Evolutionary conservation across 495 filamentous ascomycete genomes (phyloP).

Genomic region (Hyphodiscus hymeniophilus): DNA sequence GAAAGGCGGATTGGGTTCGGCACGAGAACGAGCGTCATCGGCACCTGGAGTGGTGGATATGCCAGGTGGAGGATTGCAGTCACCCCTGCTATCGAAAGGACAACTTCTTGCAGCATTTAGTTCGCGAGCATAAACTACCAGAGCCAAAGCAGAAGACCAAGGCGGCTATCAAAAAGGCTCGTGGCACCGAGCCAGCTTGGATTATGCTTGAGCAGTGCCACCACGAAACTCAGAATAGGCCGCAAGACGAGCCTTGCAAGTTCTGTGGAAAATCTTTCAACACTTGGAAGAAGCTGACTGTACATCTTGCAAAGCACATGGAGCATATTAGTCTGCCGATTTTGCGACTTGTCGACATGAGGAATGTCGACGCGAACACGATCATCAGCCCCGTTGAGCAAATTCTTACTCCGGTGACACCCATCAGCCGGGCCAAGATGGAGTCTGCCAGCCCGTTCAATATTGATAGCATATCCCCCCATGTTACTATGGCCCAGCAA

Average conservation of each 20-base stretch:
- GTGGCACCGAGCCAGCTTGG: conserved; percentile 54
- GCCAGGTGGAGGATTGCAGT: conserved; percentile 68
- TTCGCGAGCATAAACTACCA: conserved; percentile 82
- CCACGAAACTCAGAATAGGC: conserved; percentile 53
- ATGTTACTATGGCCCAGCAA: conserved; percentile 8
- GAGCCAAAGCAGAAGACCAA: conserved; percentile 66
- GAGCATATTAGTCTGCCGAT: conserved; percentile 87
- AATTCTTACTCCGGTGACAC: conserved; percentile 23
- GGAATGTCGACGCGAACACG: conserved; percentile 48
- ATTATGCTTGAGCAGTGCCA: conserved; percentile 72
- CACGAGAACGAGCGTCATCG: conserved; percentile 93
- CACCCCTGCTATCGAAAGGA: conserved; percentile 88
- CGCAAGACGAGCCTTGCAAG: conserved; percentile 76
- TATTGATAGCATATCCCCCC: conserved; percentile 17
- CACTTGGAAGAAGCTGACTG: conserved; percentile 90
- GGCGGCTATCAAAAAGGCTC: conserved; percentile 45
- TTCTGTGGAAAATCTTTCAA: conserved; percentile 81
- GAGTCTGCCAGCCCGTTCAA: conserved; percentile 18
- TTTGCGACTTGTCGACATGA: conserved; percentile 58
- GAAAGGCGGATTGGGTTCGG: conserved; percentile 95
- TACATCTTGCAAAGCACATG: conserved; percentile 95
- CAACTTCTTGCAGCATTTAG: conserved; percentile 92
- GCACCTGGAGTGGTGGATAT: conserved; percentile 89
- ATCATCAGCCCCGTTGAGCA: conserved; percentile 57
- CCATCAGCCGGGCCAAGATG: conserved; percentile 10